Evolutionary conservation across 306 rosid genomes (phyloP).

Genomic region (Trichosanthes truncata): DNA sequence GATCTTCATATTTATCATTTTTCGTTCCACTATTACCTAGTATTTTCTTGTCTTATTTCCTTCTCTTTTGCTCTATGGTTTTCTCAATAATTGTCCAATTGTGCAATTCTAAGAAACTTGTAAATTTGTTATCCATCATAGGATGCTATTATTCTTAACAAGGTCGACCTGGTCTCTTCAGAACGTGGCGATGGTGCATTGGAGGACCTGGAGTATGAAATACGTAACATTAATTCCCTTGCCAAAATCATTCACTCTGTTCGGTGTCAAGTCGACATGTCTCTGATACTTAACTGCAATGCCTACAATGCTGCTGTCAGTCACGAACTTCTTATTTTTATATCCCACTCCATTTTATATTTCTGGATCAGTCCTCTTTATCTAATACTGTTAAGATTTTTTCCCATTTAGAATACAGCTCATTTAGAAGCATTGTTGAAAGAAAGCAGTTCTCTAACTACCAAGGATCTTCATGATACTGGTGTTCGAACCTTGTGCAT

Average conservation of each 20-base stretch:
- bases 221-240: constrained; percentile 69
- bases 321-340: constrained; percentile 12
- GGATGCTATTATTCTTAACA: constrained; percentile 90
- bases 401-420: constrained; percentile 43
- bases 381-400: constrained; percentile 3
- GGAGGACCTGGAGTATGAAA: constrained; percentile 76
- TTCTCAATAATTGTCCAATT: neutral
- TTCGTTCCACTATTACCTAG: neutral
- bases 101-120: constrained; percentile 15
- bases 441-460: constrained; percentile 47
- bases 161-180: constrained; percentile 90
- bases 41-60: neutral
- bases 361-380: neutral
- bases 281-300: constrained; percentile 59
- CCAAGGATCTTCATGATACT: constrained; percentile 58
- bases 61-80: neutral
- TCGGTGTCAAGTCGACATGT: constrained; percentile 73
- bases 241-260: constrained; percentile 60
- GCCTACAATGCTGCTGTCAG: constrained; percentile 67
- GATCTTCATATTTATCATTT: neutral
- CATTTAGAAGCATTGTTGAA: constrained; percentile 65
- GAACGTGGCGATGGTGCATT: constrained; percentile 45
- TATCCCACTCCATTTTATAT: neutral
- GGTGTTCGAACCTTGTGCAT: constrained; percentile 85
- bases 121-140: constrained; percentile 34